Base-by-base conservation (phyloP, 192 early-diverging fungal genomes). In the Ambispora gerdemannii region DNA sequence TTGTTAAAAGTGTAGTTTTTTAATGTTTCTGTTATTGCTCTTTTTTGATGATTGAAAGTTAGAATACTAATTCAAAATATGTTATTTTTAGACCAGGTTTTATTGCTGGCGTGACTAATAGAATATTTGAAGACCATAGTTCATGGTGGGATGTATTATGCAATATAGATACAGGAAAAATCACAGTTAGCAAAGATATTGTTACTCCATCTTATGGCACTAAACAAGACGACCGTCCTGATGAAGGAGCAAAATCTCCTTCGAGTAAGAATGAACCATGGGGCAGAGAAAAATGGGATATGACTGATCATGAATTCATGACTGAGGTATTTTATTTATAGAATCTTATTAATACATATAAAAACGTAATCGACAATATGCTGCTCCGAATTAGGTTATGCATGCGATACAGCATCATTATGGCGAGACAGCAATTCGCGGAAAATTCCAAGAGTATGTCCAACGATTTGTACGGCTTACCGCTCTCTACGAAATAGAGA, bases 131-230 rank as follows among this genome's bases (percentile, higher is more conserved):
- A 74, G 92, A 96, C 73, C 89, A 94, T 35, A 84, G 90, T 13
- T 81, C 87, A 58, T 95, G 94, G 93, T 98, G 95, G 94, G 96
- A 98, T 82, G 83, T 98, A n/a, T 81, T 95, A 20, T 96, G 91
- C 77, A 94, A 97, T 75, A 91, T 98, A 67, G 91, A 90, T 70
- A 93, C 94, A 1, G 93, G 93, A 56, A 92, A 90, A 72, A 95
- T 98, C 60, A 92, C 88, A n/a, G 90, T 98, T 47, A 95, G 92
- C 73, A 92, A 91, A 38, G 84, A 86, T 47, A 81, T 86, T 32
- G 59, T 68, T 7, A 64, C 78, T 13, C 49, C 66, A 33, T 31
- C 74, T 24, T 27, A 51, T 30, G 56, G 43, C 31, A 50, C 30
- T 28, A 24, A 64, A 10, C n/a, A 62, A 13, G 72, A 70, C 17